Base-by-base conservation (phyloP, 441 rosid genomes). In the Rhodomyrtus psidioides region DNA sequence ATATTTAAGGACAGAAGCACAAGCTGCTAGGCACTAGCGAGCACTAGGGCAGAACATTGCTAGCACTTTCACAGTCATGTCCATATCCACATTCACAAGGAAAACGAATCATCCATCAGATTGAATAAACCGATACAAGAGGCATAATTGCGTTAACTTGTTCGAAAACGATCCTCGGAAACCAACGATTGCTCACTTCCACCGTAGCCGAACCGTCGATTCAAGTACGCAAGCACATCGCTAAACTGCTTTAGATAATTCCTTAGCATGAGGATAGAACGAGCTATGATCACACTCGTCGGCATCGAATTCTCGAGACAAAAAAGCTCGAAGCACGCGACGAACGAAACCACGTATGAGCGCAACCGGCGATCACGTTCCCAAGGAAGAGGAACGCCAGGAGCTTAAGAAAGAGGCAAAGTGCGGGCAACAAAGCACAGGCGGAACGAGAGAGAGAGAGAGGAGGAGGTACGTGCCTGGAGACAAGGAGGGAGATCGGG, bases 401-500 rank as follows among this genome's bases (percentile, higher is more conserved):
- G 62, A 57, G 62, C 62, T 57, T 2, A 5, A 19, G 13, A 51
- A 19, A 23, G 24, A 19, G 56, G 56, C 13, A 0, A 70, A 55
- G 53, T 21, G 28, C 83, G 81, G 85, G 89, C 84, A 27, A 83
- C n/a, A 30, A 53, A 60, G 60, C 51, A 26, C 10, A 65, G 44
- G 9, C 79, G 55, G 51, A 84, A 23, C 23, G 82, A 57, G 59
- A 49, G 14, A 49, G 8, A 14, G 39, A 34, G 21, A 15, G 82
- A 65, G 81, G 53, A 23, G 12, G 76, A 42, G 59, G 55, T 42
- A 39, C 54, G 86, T 76, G 94, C 99, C 99, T 96, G 95, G 53
- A 97, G 99, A 83, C 99, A 97, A 70, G 99, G 99, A 91, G 99
- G 99, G 83, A 97, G 95, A 27, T 92, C 91, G 0, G 99, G 98